These are phyloP conservation scores for Mycosphaerella arachidis DNA, from an alignment of 2,329 filamentous ascomycete species.

Conservation along the genomic window DNA sequence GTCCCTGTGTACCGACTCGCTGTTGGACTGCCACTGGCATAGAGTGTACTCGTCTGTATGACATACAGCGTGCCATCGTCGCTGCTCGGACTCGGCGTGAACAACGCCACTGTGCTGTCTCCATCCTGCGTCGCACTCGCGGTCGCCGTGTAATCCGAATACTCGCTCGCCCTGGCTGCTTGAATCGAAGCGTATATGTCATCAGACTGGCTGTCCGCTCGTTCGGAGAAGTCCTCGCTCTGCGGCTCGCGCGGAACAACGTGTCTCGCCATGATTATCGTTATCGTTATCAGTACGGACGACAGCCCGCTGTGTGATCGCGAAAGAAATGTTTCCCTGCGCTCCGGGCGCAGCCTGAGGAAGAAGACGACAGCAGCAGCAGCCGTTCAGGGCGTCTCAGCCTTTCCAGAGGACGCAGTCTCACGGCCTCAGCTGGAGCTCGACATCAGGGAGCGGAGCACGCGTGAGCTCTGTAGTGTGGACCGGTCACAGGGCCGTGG, in stretches of 20 bases:
- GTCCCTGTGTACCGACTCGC: neutral
- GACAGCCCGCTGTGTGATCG: neutral
- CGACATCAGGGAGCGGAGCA: neutral
- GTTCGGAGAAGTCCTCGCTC: neutral
- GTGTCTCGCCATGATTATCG: neutral
- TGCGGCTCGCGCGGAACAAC: neutral
- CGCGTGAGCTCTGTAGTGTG: neutral
- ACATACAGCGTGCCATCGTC: neutral
- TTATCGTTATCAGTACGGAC: neutral
- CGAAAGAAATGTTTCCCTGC: neutral
- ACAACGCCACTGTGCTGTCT: neutral
- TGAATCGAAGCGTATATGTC: neutral
- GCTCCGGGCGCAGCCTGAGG: conserved; percentile 1
- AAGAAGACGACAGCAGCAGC: neutral
- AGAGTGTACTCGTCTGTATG: neutral
- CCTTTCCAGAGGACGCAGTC: neutral
- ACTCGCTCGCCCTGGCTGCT: neutral
- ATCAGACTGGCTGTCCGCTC: neutral
- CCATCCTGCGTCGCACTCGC: neutral
- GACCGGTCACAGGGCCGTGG: neutral
- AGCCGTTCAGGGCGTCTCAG: neutral
- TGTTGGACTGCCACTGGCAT: neutral
- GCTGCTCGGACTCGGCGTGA: neutral
- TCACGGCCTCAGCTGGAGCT: neutral
- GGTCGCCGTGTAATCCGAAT: neutral